Percentiles rank a stretch among this genome's conserved stretches.
Conservation (phyloP, 2,329 filamentous ascomycete species). For the Incumbomyces delicatus region DNA sequence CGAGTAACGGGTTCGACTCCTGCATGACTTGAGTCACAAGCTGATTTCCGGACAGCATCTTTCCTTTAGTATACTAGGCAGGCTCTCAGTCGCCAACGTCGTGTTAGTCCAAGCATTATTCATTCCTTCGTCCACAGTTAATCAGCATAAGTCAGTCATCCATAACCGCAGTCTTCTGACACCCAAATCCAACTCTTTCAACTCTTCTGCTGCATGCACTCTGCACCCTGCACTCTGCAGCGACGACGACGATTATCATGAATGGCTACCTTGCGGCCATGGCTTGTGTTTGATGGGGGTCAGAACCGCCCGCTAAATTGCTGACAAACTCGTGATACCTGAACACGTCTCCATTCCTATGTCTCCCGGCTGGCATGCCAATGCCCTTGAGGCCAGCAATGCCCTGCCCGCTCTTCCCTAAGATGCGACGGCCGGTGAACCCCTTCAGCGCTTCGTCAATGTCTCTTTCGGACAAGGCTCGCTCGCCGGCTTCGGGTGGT, state of each 20-base stretch:
- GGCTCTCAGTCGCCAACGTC: no score
- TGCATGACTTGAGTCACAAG: no score
- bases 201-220: no score
- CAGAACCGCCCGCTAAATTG: conserved; percentile 48
- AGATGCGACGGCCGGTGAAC: conserved; percentile 74
- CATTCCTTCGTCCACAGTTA: no score
- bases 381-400: conserved; percentile 18
- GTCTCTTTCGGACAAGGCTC: conserved; percentile 57
- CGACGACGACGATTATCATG: not conserved
- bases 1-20: no score
- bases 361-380: conserved; percentile 30
- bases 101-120: no score
- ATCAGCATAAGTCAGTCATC: no score
- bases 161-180: no score
- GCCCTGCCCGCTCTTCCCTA: conserved; percentile 47
- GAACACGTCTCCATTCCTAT: conserved; percentile 76
- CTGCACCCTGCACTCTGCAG: no score
- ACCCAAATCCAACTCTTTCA: no score
- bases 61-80: no score
- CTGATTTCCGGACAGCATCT: no score
- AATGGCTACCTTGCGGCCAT: not conserved
- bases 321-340: conserved; percentile 86
- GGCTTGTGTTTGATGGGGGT: conserved; percentile 1
- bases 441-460: conserved; percentile 80
- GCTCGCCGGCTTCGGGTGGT: conserved; percentile 61